These are phyloP conservation scores for Scopulariopsis brevicaulis DNA, from an alignment of 2,329 filamentous ascomycete genomes.

Conservation along the genomic window DNA sequence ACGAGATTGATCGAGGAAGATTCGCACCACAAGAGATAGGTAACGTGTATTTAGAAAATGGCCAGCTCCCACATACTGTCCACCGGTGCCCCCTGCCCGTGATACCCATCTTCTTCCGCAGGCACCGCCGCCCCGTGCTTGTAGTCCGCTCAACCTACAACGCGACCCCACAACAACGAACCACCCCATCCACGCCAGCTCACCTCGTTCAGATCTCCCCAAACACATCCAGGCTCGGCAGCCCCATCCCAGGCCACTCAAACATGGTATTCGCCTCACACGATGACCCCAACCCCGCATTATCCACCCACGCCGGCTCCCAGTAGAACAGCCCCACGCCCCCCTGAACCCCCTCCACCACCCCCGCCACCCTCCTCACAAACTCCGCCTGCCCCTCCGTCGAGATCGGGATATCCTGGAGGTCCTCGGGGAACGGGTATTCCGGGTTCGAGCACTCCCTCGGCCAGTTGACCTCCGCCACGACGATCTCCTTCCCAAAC, in stretches of 20 bases:
- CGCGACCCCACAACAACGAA: no score
- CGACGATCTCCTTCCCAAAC: constrained; percentile 56
- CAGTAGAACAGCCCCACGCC: constrained; percentile 59
- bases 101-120: no score
- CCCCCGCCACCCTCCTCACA: constrained; percentile 44
- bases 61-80: no score
- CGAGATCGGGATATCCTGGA: constrained; percentile 48
- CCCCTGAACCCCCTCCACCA: constrained; percentile 38
- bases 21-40: no score
- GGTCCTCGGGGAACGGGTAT: constrained; percentile 48
- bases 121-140: no score
- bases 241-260: constrained; percentile 36
- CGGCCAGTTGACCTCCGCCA: constrained; percentile 64
- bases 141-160: no score
- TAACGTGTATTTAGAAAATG: no score
- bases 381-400: constrained; percentile 52
- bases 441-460: constrained; percentile 45
- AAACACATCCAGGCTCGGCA: constrained; percentile 34
- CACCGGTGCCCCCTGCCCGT: no score
- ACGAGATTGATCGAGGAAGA: no score
- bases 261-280: constrained; percentile 56
- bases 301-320: constrained; percentile 63
- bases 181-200: not conserved
- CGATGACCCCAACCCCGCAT: constrained; percentile 51
- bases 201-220: not conserved